These are phyloP conservation scores for Cyclotella cryptica DNA, from an alignment of 108 stramenopile genomes.

Conservation along the genomic window DNA sequence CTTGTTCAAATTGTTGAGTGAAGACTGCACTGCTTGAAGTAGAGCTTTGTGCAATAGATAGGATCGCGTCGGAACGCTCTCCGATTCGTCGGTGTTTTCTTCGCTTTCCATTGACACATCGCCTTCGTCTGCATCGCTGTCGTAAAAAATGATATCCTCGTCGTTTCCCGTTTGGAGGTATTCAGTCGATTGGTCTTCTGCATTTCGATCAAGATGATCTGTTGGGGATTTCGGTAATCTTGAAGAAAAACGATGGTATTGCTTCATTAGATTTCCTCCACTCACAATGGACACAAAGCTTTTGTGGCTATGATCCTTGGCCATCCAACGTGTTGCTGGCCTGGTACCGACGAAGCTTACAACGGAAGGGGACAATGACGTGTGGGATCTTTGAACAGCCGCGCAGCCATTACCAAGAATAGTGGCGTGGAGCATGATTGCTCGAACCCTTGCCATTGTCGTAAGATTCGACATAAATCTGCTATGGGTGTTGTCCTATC, in stretches of 20 bases:
- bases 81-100: background rate
- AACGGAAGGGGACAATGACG: background rate
- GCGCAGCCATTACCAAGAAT: background rate
- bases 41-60: constrained; percentile 17
- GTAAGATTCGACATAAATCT: too few relatives aligned
- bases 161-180: background rate
- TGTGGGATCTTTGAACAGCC: background rate
- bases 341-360: background rate
- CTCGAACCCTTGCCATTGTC: background rate
- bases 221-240: background rate
- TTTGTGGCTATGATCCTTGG: background rate
- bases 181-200: background rate
- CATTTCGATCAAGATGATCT: constrained; percentile 2
- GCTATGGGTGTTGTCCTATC: background rate
- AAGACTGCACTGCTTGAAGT: constrained; percentile 27
- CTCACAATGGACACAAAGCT: background rate
- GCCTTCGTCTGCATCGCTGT: background rate
- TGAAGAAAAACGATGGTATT: background rate
- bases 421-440: constrained; percentile 1
- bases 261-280: background rate
- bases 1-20: constrained; percentile 32
- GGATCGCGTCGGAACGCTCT: constrained; percentile 4
- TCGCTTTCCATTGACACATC: background rate
- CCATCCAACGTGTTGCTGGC: background rate
- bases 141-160: background rate